A percentile compares a stretch with the other conserved stretches of the same genome.
Conservation (phyloP, 257 asterid genomes). For the Penstemon davidsonii region DNA sequence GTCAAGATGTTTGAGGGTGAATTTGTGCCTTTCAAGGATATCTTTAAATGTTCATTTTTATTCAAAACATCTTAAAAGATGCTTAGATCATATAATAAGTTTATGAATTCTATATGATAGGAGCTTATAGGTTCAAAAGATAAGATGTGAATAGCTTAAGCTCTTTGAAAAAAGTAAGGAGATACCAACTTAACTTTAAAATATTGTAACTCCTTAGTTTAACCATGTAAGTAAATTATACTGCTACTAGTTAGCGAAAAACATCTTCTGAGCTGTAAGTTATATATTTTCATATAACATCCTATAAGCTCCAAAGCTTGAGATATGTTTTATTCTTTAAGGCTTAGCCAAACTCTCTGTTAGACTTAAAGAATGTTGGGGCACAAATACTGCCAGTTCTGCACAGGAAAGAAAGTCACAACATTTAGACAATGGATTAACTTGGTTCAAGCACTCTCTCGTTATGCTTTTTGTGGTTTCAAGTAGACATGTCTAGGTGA, state of each 20-base stretch:
- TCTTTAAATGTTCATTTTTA: neutral
- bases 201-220: neutral
- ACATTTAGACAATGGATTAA: neutral
- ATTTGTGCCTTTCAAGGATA: neutral
- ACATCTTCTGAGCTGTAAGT: neutral
- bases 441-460: neutral
- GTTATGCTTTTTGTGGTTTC: conserved; percentile 2
- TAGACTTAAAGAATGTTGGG: conserved; percentile 2
- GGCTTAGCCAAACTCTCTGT: neutral
- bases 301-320: neutral
- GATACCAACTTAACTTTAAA: neutral
- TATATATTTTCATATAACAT: neutral
- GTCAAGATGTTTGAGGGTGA: neutral
- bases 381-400: neutral
- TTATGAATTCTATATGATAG: neutral
- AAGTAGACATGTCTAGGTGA: neutral
- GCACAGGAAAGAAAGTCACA: neutral
- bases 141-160: neutral
- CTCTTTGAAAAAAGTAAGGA: neutral
- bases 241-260: neutral
- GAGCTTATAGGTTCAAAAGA: too few relatives aligned
- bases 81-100: neutral
- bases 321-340: neutral
- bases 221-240: neutral
- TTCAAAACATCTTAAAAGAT: neutral